Base-by-base conservation (phyloP, 129 eudicot species). In the Deinandra increscens region DNA sequence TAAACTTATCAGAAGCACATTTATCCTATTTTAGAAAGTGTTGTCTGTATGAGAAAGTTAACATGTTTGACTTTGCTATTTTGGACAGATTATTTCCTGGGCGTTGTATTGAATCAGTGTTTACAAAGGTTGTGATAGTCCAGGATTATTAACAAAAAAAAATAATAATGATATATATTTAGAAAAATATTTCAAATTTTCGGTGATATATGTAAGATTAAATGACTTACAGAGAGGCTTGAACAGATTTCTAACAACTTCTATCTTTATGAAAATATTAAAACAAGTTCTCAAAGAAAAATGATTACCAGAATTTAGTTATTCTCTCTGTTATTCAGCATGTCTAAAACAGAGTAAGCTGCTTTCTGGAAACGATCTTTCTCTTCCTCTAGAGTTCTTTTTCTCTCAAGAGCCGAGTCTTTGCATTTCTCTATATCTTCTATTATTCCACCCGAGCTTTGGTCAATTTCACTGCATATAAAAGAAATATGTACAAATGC, bases 351-450 rank as follows among this genome's bases (percentile, higher is more conserved):
- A 65, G 92, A 78, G 78, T 61, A 87, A 65, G 97, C 94, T 84
- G 98, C 91, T 80, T 81, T 87, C 79, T 89, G 95, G 65, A 86
- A 87, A 51, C 81, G 68, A 63, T 84, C 90, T 80, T 71, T 87
- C 71, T 88, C 89, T 81, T 84, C 89, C 78, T 82, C 95, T 37
- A 92, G 75, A 54, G 42, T 73, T 55, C 68, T 83, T 78, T 79
- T 89, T 70, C 92, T 89, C 84, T 81, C 83, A 76, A 78, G 75
- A 60, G 79, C 89, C 60, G 84, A 54, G 15, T 87, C 87, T 69
- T 86, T 93, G 85, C 90, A 81, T 76, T 83, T 86, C 81, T 84
- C 92, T 22, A 86, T 79, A 42, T 86, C 96, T 77, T 89, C 96
- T 36, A 60, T 42, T 42, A 92, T 79, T 66, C 82, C 91, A 81